Evolutionary conservation across 2,329 filamentous ascomycete species (phyloP), one percentile per base, ranked within the genome.

Genomic region (Scleromitrula shiraiana): DNA sequence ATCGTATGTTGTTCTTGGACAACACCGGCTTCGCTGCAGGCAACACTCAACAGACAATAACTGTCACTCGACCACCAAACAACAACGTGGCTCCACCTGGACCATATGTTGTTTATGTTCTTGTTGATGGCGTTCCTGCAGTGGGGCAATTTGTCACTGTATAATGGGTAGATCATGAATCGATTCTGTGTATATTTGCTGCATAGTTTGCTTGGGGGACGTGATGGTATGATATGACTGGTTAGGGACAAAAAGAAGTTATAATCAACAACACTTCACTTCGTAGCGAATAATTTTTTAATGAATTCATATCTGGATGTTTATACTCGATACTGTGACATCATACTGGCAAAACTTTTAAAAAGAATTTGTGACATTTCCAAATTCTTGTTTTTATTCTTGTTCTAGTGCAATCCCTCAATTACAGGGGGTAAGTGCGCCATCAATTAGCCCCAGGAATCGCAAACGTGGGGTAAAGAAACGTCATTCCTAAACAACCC

Each of bases 61-160:
- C 66, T 8, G 75, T 76, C 40, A 74, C 63, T 10, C 73, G 74
- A 62, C 77, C 78, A 37, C 74, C 76, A 2, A 74, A 72, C 56
- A 68, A 65, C 55, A 77, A 74, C 52, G 64, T 80, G 32, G 73
- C 73, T 15, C 78, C 77, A 41, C 74, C 77, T 9, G 77, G 77
- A 35, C 76, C 77, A 50, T 81, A 80, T 62, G 73, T 80, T 32
- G 60, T 82, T 17, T 82, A 78, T 57, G 70, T 80, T 36, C 63
- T 80, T 17, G 53, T 54, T n/a, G 61, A 64, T 52, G 60, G 61
- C 29, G 52, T 63, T 38, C 62, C 62, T 24, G 52, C 50, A 24
- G 50, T 62, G 24, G 62, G 62, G 23, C 61, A 63, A 40, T 61
- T 62, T 46, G 60, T 63, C 15, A 52, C 53, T 20, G 53, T 38